Evolutionary conservation across 129 eudicot species (phyloP).

Genomic region (Tagetes patula): DNA sequence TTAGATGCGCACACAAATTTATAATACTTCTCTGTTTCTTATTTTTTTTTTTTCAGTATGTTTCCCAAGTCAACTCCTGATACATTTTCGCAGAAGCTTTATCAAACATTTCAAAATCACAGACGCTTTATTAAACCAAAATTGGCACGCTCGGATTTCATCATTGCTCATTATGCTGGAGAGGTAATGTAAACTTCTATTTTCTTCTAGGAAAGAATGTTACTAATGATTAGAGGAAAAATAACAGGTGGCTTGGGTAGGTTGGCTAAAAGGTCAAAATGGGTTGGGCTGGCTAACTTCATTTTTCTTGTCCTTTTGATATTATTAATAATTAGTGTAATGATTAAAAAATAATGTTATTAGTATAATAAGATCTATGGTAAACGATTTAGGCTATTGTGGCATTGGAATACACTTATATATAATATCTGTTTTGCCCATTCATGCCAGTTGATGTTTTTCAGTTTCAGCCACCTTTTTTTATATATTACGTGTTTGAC

Average conservation of each 20-base stretch:
- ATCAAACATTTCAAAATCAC: slow-evolving; percentile 70
- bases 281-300: background rate
- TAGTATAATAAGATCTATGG: no score
- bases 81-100: slow-evolving; percentile 87
- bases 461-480: background rate
- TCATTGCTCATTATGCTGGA: slow-evolving; percentile 91
- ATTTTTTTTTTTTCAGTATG: slow-evolving; percentile 65
- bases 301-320: background rate
- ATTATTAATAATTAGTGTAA: background rate
- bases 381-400: background rate
- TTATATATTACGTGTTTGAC: background rate
- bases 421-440: background rate
- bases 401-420: background rate
- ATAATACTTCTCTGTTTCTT: slow-evolving; percentile 10
- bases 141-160: slow-evolving; percentile 82
- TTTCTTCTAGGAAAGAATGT: no score
- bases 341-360: background rate
- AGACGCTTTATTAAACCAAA: slow-evolving; percentile 80
- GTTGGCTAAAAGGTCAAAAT: background rate
- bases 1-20: background rate
- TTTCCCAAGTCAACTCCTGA: slow-evolving; percentile 92
- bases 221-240: no score
- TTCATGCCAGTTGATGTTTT: background rate
- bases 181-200: slow-evolving; percentile 47
- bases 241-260: background rate